Percentiles rank a stretch among this genome's conserved stretches.
phyloP scores from a whole-genome alignment of 1,284 basidiomycete genomes.

The Pyrrhoderma noxium region DNA sequence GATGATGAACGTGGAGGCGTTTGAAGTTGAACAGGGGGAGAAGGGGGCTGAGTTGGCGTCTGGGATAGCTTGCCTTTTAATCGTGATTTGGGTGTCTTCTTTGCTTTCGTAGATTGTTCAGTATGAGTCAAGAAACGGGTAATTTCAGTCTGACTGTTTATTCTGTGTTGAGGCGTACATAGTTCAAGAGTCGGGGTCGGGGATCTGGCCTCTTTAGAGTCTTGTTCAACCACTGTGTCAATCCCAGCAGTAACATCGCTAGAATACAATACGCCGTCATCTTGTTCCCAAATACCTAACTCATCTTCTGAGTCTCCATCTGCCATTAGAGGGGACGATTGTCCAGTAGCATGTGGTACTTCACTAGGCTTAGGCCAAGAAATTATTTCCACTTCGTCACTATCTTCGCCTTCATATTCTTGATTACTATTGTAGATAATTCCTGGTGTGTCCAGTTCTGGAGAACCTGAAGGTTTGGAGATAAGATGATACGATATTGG shows the following conservation, averaged over 20 bases:
- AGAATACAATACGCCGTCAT: conserved; percentile 31
- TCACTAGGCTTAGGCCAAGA: background rate
- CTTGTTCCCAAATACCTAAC: conserved; percentile 34
- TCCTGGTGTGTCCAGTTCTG: conserved; percentile 14
- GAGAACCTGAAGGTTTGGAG: conserved; percentile 11
- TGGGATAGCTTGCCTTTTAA: background rate
- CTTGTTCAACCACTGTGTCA: conserved; percentile 15
- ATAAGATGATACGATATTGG: background rate
- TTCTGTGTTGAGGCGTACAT: background rate
- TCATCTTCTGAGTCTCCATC: conserved; percentile 35
- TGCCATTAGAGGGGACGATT: background rate
- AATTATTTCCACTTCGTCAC: conserved; percentile 15
- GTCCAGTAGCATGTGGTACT: background rate
- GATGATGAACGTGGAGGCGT: conserved; percentile 25
- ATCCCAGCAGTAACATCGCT: conserved; percentile 16
- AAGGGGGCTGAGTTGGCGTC: background rate
- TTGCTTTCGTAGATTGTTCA: background rate
- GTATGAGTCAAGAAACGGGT: background rate
- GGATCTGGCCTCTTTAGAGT: conserved; percentile 15
- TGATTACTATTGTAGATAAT: conserved; percentile 16
- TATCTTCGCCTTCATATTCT: conserved; percentile 23
- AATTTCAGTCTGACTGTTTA: background rate
- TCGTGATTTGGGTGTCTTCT: no score
- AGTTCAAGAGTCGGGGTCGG: background rate
- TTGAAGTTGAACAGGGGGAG: conserved; percentile 19